These are phyloP conservation scores for Papilionanthe hybrid DNA, from an alignment of 116 monocot genomes.

Conservation along the genomic window DNA sequence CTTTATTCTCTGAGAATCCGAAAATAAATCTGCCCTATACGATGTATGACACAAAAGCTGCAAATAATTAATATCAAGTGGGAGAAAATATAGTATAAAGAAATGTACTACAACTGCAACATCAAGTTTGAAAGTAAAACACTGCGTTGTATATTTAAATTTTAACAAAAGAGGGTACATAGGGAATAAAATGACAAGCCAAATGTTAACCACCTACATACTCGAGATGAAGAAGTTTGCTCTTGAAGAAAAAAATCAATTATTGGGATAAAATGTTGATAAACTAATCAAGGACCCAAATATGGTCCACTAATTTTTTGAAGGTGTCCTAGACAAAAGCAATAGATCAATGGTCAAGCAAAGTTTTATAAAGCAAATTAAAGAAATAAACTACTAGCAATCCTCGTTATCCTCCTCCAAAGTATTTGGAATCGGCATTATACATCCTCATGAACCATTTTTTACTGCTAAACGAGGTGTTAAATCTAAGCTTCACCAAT, in stretches of 20 bases:
- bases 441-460: too few species aligned
- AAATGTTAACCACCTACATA: background rate
- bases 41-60: background rate
- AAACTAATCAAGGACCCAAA: background rate
- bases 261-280: background rate
- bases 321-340: too few species aligned
- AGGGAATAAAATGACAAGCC: background rate
- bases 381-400: background rate
- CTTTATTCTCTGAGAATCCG: conserved; percentile 71
- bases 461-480: too few species aligned
- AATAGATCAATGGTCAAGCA: background rate
- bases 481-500: too few species aligned
- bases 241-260: background rate
- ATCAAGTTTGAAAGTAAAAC: background rate
- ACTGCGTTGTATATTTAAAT: background rate
- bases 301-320: background rate
- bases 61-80: background rate
- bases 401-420: background rate
- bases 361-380: background rate
- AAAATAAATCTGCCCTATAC: conserved; percentile 74
- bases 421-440: too few species aligned
- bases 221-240: background rate
- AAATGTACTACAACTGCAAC: background rate
- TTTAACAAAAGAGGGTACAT: background rate
- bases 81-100: background rate